phyloP scores from a whole-genome alignment of 2,329 filamentous ascomycete species.

The Sclerotinia sclerotiorum region DNA sequence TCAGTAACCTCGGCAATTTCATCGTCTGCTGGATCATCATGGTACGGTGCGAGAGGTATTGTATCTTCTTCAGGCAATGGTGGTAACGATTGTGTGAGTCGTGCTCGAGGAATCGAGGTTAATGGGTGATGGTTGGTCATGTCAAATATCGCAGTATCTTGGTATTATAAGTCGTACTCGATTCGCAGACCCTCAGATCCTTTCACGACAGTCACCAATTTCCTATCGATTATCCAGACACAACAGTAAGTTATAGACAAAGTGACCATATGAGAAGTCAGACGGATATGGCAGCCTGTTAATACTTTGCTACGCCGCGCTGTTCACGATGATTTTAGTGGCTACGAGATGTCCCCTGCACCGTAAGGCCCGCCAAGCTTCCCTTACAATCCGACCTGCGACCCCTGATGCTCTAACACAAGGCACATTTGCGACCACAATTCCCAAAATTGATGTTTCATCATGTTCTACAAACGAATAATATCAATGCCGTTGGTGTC shows the following conservation, averaged over 20 bases:
- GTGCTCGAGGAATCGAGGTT: slow-evolving; percentile 29
- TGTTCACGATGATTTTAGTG: slow-evolving; percentile 20
- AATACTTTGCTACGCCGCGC: slow-evolving; percentile 11
- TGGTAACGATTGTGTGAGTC: slow-evolving; percentile 33
- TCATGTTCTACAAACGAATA: slow-evolving; percentile 9
- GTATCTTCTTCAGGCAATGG: slow-evolving; percentile 29
- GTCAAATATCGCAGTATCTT: slow-evolving; percentile 7
- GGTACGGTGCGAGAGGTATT: slow-evolving; percentile 29
- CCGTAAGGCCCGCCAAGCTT: slow-evolving; percentile 10
- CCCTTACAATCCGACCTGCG: background rate
- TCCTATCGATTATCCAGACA: slow-evolving; percentile 10
- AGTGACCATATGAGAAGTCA: background rate
- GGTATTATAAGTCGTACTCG: slow-evolving; percentile 9
- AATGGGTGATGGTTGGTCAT: slow-evolving; percentile 31
- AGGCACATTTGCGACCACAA: slow-evolving; percentile 12
- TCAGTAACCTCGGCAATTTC: slow-evolving; percentile 20
- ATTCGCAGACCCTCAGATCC: slow-evolving; percentile 16
- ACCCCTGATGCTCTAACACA: slow-evolving; percentile 18
- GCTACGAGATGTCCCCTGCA: slow-evolving; percentile 6
- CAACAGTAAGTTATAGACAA: slow-evolving; percentile 6
- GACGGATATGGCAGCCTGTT: slow-evolving; percentile 16
- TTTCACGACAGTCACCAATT: slow-evolving; percentile 15
- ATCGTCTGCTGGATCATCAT: slow-evolving; percentile 33
- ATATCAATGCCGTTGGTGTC: slow-evolving; percentile 9
- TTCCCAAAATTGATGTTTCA: slow-evolving; percentile 19